Base-by-base conservation (phyloP, 768 basidiomycete genomes). In the Amanita jacksonii region DNA sequence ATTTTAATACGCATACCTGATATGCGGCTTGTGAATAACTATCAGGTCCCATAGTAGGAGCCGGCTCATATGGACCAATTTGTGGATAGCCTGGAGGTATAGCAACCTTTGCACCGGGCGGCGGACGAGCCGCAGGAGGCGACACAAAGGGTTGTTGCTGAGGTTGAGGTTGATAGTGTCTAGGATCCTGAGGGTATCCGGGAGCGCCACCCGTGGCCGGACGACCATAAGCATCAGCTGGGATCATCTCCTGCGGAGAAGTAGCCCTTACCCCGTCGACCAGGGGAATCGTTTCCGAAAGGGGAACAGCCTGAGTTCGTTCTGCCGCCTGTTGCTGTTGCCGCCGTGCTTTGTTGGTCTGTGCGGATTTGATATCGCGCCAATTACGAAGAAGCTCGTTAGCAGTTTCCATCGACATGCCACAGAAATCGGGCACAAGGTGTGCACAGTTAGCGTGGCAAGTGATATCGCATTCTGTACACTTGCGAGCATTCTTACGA, bases 401-500 rank as follows among this genome's bases (percentile, higher is more conserved):
- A 38, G 96, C 94, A 28, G 89, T 94, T 64, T 97, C 94, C 94
- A 98, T 98, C 28, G 92, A 91, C 93, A 99, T 97, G 33, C 96
- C 96, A 57, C 96, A 99, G 64, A 99, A 98, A 64, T 99, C 94
- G 47, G 96, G 96, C 31, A 99, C 96, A 46, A 98, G 77, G 62
- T 99, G 96, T 1, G 92, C 88, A 65, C 96, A 99, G 51, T 91
- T 87, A 15, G 90, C 91, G 63, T 99, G 96, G 55, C 92, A 97
- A 36, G 94, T 97, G 53, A 98, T 81, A 56, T 85, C 80, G 65
- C 96, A 99, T 62, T 98, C 94, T 0, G 88, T 81, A 61, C 96
- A 99, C 63, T 85, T 86, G 45, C 91, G 81, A 16, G 94, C 85
- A 61, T 97, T 94, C 72, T 98, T 98, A 52, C 93, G 81, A 41